Evolutionary conservation across 441 rosid genomes (phyloP).

Genomic region (Jatropha multifida): DNA sequence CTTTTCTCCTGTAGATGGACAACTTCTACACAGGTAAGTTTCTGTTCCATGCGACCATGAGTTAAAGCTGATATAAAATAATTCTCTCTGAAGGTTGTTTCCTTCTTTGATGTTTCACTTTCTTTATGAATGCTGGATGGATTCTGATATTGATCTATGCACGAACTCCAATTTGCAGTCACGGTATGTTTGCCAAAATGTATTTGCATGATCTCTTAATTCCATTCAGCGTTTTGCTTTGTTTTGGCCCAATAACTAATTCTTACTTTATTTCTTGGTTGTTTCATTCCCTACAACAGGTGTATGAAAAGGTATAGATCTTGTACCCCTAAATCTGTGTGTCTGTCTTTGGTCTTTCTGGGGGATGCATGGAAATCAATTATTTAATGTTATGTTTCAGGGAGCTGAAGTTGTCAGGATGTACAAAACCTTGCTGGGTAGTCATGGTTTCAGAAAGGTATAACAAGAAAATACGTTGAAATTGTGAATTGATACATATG

Average conservation of each 20-base stretch:
- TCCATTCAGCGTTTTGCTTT: not conserved
- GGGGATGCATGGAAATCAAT: constrained; percentile 16
- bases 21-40: constrained; percentile 96
- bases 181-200: constrained; percentile 53
- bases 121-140: constrained; percentile 25
- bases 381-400: constrained; percentile 37
- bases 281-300: constrained; percentile 53
- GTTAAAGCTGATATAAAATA: constrained; percentile 6
- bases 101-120: constrained; percentile 22
- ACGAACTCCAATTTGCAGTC: constrained; percentile 48
- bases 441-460: constrained; percentile 92
- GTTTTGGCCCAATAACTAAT: constrained; percentile 22
- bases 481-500: constrained; percentile 1
- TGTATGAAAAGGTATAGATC: constrained; percentile 86
- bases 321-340: constrained; percentile 13
- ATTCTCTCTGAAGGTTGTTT: constrained; percentile 9
- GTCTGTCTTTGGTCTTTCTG: not conserved
- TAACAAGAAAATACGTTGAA: constrained; percentile 9
- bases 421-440: constrained; percentile 97
- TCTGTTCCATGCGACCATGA: constrained; percentile 20
- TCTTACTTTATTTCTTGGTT: constrained; percentile 21
- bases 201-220: not conserved
- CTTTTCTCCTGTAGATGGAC: constrained; percentile 70
- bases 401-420: constrained; percentile 99
- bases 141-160: constrained; percentile 27